A percentile compares a stretch with the other conserved stretches of the same genome.
phyloP scores from a whole-genome alignment of 2,329 filamentous ascomycete species.

The Nemania diffusa region DNA sequence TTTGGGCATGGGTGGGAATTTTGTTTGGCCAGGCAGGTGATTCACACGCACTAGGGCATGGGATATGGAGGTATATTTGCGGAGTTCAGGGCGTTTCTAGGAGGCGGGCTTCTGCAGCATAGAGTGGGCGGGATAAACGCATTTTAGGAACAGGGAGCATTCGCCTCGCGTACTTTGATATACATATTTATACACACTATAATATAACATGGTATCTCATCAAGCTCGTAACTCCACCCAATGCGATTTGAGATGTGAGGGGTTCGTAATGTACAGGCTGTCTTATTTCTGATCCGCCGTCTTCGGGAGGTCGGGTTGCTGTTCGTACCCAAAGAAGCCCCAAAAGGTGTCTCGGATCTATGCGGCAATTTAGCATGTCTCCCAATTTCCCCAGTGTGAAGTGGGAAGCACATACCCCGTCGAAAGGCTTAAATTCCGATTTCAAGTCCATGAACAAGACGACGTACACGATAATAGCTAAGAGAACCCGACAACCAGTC shows the following conservation, averaged over 20 bases:
- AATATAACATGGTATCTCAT: slow-evolving; percentile 38
- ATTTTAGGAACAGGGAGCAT: slow-evolving; percentile 31
- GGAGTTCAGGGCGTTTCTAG: slow-evolving; percentile 38
- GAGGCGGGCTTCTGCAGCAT: slow-evolving; percentile 3
- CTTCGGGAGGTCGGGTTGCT: slow-evolving; percentile 36
- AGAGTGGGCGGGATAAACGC: slow-evolving; percentile 14
- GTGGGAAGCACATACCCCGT: slow-evolving; percentile 54
- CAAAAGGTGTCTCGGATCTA: slow-evolving; percentile 56
- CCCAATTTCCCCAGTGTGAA: neutral
- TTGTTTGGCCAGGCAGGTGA: slow-evolving; percentile 62
- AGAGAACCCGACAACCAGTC: slow-evolving; percentile 11
- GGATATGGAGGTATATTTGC: slow-evolving; percentile 26
- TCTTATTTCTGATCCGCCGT: slow-evolving; percentile 32
- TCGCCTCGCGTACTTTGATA: slow-evolving; percentile 24
- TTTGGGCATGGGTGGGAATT: slow-evolving; percentile 66
- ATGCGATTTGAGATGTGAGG: slow-evolving; percentile 43
- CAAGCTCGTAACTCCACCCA: slow-evolving; percentile 46
- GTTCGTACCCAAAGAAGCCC: slow-evolving; percentile 48
- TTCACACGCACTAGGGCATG: slow-evolving; percentile 29
- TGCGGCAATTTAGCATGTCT: slow-evolving; percentile 15
- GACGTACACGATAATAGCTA: slow-evolving; percentile 65
- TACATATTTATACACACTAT: slow-evolving; percentile 36
- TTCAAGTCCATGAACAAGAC: slow-evolving; percentile 72
- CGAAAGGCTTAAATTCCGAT: slow-evolving; percentile 59
- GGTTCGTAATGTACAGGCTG: slow-evolving; percentile 28